These are phyloP conservation scores for Acacia confusa DNA, from an alignment of 306 rosid genomes.

Conservation along the genomic window DNA sequence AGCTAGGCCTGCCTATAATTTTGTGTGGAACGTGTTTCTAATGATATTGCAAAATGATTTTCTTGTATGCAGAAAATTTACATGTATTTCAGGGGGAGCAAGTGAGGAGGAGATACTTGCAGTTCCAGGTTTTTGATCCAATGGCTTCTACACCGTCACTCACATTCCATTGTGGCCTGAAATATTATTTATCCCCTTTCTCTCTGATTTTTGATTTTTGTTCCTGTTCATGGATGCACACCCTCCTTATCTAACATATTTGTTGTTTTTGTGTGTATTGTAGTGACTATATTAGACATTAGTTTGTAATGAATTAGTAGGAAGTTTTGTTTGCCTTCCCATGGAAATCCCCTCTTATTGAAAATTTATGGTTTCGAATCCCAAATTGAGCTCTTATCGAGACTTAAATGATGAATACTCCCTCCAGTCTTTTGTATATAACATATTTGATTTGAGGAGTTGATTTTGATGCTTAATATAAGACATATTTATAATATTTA, in stretches of 20 bases:
- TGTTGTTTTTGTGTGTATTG: constrained; percentile 15
- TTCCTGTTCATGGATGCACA: neutral
- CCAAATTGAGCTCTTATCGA: too few species aligned
- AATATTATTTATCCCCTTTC: constrained; percentile 29
- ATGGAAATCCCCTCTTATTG: neutral
- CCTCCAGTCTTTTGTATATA: too few species aligned
- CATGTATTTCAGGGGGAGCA: constrained; percentile 85
- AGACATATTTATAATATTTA: too few species aligned
- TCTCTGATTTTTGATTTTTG: constrained; percentile 10
- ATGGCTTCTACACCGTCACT: constrained; percentile 24
- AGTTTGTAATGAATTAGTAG: constrained; percentile 25
- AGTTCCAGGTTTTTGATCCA: constrained; percentile 27
- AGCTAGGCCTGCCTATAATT: neutral
- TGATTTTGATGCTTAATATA: too few species aligned
- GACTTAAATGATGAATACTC: neutral
- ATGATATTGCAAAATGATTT: constrained; percentile 6
- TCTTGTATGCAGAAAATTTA: constrained; percentile 79
- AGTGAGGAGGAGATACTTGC: constrained; percentile 45
- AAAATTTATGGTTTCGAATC: neutral
- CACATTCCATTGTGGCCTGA: constrained; percentile 35
- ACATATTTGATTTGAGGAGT: too few species aligned
- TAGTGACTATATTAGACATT: constrained; percentile 24
- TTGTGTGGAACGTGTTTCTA: constrained; percentile 12
- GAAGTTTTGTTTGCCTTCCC: constrained; percentile 9
- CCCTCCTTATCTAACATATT: constrained; percentile 22